phyloP scores from a whole-genome alignment of 768 basidiomycete genomes.

The Pisolithus sp. region DNA sequence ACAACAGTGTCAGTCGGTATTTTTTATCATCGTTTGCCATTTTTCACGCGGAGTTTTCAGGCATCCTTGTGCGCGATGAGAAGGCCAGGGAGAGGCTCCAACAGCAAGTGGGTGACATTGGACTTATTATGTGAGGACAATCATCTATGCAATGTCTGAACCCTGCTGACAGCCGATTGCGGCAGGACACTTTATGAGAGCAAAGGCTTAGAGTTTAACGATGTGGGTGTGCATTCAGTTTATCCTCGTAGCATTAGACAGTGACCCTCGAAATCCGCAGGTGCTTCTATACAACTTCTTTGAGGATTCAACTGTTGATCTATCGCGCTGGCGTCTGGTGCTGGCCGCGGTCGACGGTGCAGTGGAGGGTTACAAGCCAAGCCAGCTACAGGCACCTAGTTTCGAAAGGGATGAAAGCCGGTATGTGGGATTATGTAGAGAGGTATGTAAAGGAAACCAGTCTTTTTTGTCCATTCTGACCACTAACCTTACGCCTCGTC shows the following conservation, averaged over 20 bases:
- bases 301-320: slow-evolving; percentile 47
- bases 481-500: not conserved
- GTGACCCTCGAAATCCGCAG: slow-evolving; percentile 26
- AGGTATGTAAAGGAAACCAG: slow-evolving; percentile 33
- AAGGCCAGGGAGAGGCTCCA: slow-evolving; percentile 41
- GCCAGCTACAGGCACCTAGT: slow-evolving; percentile 30
- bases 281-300: slow-evolving; percentile 75
- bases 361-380: slow-evolving; percentile 8
- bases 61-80: slow-evolving; percentile 64
- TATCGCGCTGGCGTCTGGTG: slow-evolving; percentile 55
- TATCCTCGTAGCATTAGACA: not conserved
- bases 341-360: slow-evolving; percentile 35
- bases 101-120: slow-evolving; percentile 50
- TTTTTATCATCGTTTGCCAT: not conserved
- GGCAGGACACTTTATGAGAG: slow-evolving; percentile 28
- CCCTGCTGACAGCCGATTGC: not conserved
- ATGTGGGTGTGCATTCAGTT: slow-evolving; percentile 3
- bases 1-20: slow-evolving; percentile 47
- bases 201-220: slow-evolving; percentile 24
- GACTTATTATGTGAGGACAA: slow-evolving; percentile 46
- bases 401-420: slow-evolving; percentile 40
- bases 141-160: not conserved
- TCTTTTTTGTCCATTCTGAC: not conserved
- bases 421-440: slow-evolving; percentile 52
- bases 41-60: slow-evolving; percentile 26